These are phyloP conservation scores for Herpetospermum pedunculosum DNA, from an alignment of 306 rosid species.

Conservation along the genomic window DNA sequence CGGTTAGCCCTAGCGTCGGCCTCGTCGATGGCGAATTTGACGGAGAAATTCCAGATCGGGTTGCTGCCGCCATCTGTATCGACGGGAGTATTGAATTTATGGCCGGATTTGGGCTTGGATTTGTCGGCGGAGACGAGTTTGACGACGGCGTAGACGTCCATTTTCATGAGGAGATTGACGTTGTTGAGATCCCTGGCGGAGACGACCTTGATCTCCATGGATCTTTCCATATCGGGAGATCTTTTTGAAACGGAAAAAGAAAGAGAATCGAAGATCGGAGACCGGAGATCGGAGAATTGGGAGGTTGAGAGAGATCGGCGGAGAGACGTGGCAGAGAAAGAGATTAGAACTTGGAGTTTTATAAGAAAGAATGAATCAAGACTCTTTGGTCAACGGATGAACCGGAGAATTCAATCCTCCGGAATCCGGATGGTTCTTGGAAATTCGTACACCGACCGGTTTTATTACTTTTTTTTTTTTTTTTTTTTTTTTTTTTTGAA, in stretches of 20 bases:
- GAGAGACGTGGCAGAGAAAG: not conserved
- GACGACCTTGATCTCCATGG: slow-evolving; percentile 43
- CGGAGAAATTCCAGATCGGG: slow-evolving; percentile 54
- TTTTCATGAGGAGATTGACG: slow-evolving; percentile 53
- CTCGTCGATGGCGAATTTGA: slow-evolving; percentile 36
- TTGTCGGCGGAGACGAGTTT: slow-evolving; percentile 35
- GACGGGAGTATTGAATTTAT: slow-evolving; percentile 25
- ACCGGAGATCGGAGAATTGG: not conserved
- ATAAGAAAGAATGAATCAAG: not conserved
- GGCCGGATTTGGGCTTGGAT: not conserved
- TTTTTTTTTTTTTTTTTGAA: too few species aligned
- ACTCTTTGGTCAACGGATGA: not conserved
- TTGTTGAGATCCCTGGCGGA: slow-evolving; percentile 65
- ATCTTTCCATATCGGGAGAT: slow-evolving; percentile 31
- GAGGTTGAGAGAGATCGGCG: not conserved
- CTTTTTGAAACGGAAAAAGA: not conserved
- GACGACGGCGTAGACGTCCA: slow-evolving; percentile 63
- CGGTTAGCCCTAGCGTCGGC: slow-evolving; percentile 26
- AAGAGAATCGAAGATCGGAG: not conserved
- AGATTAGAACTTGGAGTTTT: not conserved
- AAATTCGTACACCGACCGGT: not conserved
- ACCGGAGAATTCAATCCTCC: not conserved
- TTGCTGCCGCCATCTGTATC: slow-evolving; percentile 28
- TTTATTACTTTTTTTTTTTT: not conserved
- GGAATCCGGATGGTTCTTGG: not conserved